A percentile compares a stretch with the other conserved stretches of the same genome.
Conservation (phyloP, 345 rosid species). For the Anastatica hierochuntica region DNA sequence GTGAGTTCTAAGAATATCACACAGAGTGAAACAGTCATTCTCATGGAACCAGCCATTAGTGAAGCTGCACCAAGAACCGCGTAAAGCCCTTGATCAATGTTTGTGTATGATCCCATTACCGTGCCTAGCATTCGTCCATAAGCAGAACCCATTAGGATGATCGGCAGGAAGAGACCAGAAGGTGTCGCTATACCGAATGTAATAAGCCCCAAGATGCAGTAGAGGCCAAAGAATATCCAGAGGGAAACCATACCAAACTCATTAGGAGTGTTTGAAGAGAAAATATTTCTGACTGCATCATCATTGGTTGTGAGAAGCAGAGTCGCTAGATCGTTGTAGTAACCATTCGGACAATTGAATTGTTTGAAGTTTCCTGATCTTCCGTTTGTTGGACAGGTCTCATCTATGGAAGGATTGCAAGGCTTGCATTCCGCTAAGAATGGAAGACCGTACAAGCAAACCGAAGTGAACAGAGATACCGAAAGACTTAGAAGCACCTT, state of each 20-base stretch:
- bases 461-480: slow-evolving; percentile 74
- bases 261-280: slow-evolving; percentile 54
- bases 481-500: slow-evolving; percentile 62
- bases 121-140: slow-evolving; percentile 79
- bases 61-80: slow-evolving; percentile 98
- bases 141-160: slow-evolving; percentile 84
- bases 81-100: slow-evolving; percentile 75
- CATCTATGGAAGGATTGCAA: slow-evolving; percentile 40
- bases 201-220: slow-evolving; percentile 63
- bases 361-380: slow-evolving; percentile 77
- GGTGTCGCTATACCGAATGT: slow-evolving; percentile 95
- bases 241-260: slow-evolving; percentile 53
- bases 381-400: slow-evolving; percentile 57
- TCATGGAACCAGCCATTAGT: slow-evolving; percentile 96
- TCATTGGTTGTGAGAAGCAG: slow-evolving; percentile 84
- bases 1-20: slow-evolving; percentile 92
- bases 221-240: slow-evolving; percentile 59
- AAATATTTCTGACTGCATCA: slow-evolving; percentile 82
- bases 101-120: slow-evolving; percentile 62
- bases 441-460: slow-evolving; percentile 69
- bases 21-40: slow-evolving; percentile 95
- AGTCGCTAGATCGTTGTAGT: slow-evolving; percentile 85
- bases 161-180: slow-evolving; percentile 87
- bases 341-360: slow-evolving; percentile 79
- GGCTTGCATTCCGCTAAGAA: slow-evolving; percentile 67